Evolutionary conservation across 768 basidiomycete genomes (phyloP).

Genomic region (Lactarius trivialis): DNA sequence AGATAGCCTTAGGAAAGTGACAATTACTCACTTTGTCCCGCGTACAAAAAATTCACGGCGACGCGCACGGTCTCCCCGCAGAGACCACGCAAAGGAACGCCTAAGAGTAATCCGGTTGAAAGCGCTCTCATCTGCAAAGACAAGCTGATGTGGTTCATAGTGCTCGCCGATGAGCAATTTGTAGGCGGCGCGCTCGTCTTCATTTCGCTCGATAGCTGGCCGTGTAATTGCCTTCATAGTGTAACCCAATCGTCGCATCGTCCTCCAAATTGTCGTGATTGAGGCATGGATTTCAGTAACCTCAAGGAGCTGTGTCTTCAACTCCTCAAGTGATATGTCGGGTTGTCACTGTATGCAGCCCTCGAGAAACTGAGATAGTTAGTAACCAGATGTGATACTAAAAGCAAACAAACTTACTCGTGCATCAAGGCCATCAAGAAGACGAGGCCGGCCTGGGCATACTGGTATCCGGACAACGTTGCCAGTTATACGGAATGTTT

Average conservation of each 20-base stretch:
- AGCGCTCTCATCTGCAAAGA: background rate
- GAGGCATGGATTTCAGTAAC: no score
- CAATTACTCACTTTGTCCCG: no score
- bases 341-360: background rate
- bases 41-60: no score
- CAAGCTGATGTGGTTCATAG: background rate
- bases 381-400: background rate
- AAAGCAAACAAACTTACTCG: background rate
- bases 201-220: background rate
- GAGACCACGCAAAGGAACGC: no score
- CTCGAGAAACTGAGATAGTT: background rate
- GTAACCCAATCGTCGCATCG: no score
- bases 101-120: no score
- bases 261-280: no score
- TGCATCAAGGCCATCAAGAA: background rate
- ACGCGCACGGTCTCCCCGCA: no score
- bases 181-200: background rate
- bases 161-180: background rate
- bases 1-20: no score
- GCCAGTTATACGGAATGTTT: no score
- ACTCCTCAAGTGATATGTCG: background rate
- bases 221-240: background rate
- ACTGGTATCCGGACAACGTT: no score
- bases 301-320: background rate
- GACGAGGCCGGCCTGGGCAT: no score